These are phyloP conservation scores for Pelargonium cotyledonis DNA, from an alignment of 441 rosid genomes.

Conservation along the genomic window DNA sequence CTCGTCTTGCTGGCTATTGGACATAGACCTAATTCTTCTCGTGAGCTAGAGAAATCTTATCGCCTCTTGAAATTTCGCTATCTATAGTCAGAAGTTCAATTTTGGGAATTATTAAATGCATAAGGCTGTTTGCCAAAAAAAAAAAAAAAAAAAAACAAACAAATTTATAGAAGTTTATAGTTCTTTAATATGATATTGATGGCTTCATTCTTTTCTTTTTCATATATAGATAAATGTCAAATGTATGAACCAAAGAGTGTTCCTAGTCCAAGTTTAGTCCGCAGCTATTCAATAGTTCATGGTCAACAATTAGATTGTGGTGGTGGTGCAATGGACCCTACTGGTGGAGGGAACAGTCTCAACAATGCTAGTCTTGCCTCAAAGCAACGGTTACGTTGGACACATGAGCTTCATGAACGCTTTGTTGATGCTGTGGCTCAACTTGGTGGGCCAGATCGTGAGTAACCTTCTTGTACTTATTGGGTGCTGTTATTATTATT, in stretches of 20 bases:
- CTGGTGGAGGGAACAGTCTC: conserved; percentile 50
- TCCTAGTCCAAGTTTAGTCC: conserved; percentile 39
- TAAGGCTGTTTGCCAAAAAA: not conserved
- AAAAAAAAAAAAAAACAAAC: not conserved
- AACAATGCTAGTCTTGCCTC: conserved; percentile 59
- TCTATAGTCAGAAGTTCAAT: not conserved
- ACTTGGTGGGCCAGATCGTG: conserved; percentile 79
- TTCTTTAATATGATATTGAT: not conserved
- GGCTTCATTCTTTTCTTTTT: conserved; percentile 7
- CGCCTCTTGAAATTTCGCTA: not conserved
- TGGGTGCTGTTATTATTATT: not conserved
- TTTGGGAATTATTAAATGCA: not conserved
- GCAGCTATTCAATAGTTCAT: conserved; percentile 41
- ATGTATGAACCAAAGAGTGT: conserved; percentile 40
- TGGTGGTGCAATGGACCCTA: conserved; percentile 57
- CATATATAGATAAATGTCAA: conserved; percentile 32
- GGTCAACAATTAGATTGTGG: conserved; percentile 48
- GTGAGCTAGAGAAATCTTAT: not conserved
- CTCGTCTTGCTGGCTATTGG: not conserved
- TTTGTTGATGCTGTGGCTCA: conserved; percentile 75
- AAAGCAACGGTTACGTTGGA: conserved; percentile 72
- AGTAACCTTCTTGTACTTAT: conserved; percentile 23
- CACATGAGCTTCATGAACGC: conserved; percentile 73
- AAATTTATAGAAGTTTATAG: not conserved
- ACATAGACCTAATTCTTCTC: not conserved